Conservation (phyloP, 768 basidiomycete species). For the Termitomyces sp. region DNA sequence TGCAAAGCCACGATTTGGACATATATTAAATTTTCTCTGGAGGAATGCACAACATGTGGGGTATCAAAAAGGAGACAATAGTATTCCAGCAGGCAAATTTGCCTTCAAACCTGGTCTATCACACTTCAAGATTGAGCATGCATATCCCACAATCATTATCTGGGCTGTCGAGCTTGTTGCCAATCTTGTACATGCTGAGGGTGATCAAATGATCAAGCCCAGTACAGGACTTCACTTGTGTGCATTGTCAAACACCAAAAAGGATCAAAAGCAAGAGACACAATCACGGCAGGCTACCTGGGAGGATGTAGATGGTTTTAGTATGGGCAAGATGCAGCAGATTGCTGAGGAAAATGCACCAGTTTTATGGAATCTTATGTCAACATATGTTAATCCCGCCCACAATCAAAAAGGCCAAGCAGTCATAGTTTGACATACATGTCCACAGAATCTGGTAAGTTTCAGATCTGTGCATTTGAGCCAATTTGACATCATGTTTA, state of each 20-base stretch:
- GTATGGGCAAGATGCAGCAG: constrained; percentile 10
- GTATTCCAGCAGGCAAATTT: neutral
- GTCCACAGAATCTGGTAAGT: no score
- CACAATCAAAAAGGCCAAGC: no score
- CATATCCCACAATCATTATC: constrained; percentile 7
- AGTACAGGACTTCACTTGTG: constrained; percentile 10
- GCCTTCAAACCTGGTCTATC: neutral
- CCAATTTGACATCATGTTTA: no score
- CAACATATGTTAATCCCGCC: constrained; percentile 3
- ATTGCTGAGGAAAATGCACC: constrained; percentile 6
- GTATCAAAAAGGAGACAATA: constrained; percentile 5
- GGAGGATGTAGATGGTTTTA: constrained; percentile 11
- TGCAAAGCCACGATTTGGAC: constrained; percentile 12
- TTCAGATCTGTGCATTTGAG: no score
- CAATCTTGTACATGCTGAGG: constrained; percentile 4
- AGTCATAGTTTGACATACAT: no score
- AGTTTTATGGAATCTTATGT: constrained; percentile 10
- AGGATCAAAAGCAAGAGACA: neutral
- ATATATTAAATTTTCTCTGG: constrained; percentile 7
- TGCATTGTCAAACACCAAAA: neutral
- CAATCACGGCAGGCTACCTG: constrained; percentile 2
- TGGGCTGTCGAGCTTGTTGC: constrained; percentile 11
- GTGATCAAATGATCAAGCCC: constrained; percentile 3
- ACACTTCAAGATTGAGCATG: constrained; percentile 5
- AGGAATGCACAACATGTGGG: constrained; percentile 1